Base-by-base conservation (phyloP, 192 early-diverging fungal species). In the Backusella westeae region DNA sequence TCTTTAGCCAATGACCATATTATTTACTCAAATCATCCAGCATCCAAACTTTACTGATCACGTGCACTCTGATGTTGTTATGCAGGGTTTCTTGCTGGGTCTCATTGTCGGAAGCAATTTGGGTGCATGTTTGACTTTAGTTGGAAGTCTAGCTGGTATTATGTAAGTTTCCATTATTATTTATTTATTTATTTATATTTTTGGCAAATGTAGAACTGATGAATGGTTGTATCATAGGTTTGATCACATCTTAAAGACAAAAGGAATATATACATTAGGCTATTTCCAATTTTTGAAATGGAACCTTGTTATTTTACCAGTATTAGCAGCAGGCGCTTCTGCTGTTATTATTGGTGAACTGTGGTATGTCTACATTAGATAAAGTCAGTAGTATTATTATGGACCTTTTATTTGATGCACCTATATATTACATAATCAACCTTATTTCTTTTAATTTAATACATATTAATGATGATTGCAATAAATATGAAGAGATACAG, bases 31-130 rank as follows among this genome's bases (percentile, higher is more conserved):
- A 3, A 89, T 93, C 14, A 80, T 96, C 46, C 85, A 89, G 73
- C 89, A 93, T 68, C 85, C 89, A 17, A 85, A 86, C 39, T 94
- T 92, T 79, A 72, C 78, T 23, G 6, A 67, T 73, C 35, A 86
- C 77, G 21, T 67, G 83, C 6, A 44, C 68, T 59, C 75, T 78
- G 49, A 71, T 83, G 73, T 81, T 39, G 76, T 87, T 0, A 77
- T 82, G 59, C 84, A 86, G 41, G 94, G 87, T 1, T 89, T 89
- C 19, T 69, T 94, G 65, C 91, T 92, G 86, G 93, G 89, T 12
- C 77, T 96, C 41, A 85, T 94, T 23, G 85, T 93, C 7, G 95
- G 94, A 7, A 89, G 88, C 72, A 95, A 96, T 72, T 72, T 96
- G n/a, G 95, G 95, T 6, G 95, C 92, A 8, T 94, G 94, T 71